Base-by-base conservation (phyloP, 306 rosid genomes). In the Dalbergia oliveri region DNA sequence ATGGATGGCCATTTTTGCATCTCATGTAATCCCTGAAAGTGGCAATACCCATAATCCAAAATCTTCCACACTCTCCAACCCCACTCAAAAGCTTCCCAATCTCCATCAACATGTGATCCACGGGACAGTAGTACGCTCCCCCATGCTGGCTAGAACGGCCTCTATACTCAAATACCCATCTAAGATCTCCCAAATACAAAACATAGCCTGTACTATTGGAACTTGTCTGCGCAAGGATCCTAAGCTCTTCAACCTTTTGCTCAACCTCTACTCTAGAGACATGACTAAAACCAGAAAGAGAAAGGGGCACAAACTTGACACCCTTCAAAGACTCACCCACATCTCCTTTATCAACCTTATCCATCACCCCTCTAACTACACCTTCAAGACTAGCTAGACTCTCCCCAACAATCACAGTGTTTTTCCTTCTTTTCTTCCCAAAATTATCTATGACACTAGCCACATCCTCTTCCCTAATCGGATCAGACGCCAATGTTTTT, bases 341-440 rank as follows among this genome's bases (percentile, higher is more conserved):
- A 53, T 89, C 94, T 44, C 83, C 92, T 77, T 85, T 91, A n/a
- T 93, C 94, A 60, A 93, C 78, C 79, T 84, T 93, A 3, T 83
- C 90, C 90, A 85, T 93, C 75, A 88, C 93, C 79, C 83, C 93
- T 53, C 78, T 86, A 18, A 88, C 90, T 31, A 93, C 91, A 18
- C 90, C 87, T 34, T 91, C 99, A 71, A 89, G 86, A 7, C 44
- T 84, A 49, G 37, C 54, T 13, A 89, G 76, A 83, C 90, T 87
- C 91, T 96, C 98, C 35, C 99, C 99, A 15, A 96, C 97, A n/a
- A 96, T 72, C 79, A 93, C 98, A 33, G 82, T 37, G 63, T 97
- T 89, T 51, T 79, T 88, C 75, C 73, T 87, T 74, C 82, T 85
- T 60, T 64, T 79, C 73, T 74, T 88, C 83, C 21, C 79, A 59